Evolutionary conservation across 495 filamentous ascomycete species (phyloP).

Genomic region (Talaromyces borbonicus): DNA sequence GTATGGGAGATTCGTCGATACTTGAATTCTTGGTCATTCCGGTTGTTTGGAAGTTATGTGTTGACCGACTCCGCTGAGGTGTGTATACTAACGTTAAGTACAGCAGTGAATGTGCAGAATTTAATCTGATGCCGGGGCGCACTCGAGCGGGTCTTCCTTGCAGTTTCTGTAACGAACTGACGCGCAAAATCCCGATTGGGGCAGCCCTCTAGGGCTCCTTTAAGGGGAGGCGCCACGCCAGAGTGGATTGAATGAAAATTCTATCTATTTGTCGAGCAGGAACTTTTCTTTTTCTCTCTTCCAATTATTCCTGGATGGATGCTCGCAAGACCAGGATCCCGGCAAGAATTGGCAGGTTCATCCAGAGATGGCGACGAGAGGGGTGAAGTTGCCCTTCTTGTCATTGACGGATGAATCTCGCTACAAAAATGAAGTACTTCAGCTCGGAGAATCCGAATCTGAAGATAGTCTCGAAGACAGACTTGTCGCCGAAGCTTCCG

Average conservation of each 20-base stretch:
- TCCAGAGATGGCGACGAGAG: slow-evolving; percentile 6
- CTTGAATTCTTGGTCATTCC: too few relatives aligned
- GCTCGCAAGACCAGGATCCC: background rate
- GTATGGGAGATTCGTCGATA: too few relatives aligned
- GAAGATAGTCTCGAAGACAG: slow-evolving; percentile 27
- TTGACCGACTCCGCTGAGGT: background rate
- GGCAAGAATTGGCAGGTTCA: background rate
- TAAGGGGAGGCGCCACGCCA: background rate
- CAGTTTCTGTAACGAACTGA: slow-evolving; percentile 2
- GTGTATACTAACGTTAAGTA: background rate
- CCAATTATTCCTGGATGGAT: background rate
- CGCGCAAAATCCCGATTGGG: slow-evolving; percentile 1
- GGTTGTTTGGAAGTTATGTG: too few relatives aligned
- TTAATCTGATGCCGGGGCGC: background rate
- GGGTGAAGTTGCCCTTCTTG: background rate
- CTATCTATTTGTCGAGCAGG: background rate
- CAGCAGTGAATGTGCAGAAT: too few relatives aligned
- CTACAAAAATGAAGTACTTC: slow-evolving; percentile 33
- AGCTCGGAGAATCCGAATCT: slow-evolving; percentile 23
- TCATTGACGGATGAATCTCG: slow-evolving; percentile 22
- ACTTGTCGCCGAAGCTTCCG: slow-evolving; percentile 29
- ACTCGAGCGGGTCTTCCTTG: slow-evolving; percentile 3
- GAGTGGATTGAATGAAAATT: background rate
- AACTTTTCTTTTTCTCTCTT: background rate
- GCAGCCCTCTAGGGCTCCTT: background rate